These are phyloP conservation scores for Melanogaster broomeanus DNA, from an alignment of 768 basidiomycete genomes.

Conservation along the genomic window DNA sequence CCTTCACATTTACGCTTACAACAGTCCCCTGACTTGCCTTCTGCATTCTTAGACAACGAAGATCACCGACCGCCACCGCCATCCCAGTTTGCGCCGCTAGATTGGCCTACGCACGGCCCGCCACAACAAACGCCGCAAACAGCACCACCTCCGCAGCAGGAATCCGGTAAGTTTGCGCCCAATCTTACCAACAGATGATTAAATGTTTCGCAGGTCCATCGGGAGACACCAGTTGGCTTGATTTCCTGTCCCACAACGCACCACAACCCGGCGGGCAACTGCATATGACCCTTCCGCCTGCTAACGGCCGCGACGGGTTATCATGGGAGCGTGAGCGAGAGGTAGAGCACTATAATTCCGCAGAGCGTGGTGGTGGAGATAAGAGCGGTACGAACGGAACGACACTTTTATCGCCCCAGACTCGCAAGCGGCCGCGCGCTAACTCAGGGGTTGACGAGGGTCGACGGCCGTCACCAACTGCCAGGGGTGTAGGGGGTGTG, in stretches of 20 bases:
- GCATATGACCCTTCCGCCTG: conserved; percentile 30
- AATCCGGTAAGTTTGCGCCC: conserved; percentile 17
- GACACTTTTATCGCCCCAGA: conserved; percentile 19
- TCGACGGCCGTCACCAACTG: conserved; percentile 21
- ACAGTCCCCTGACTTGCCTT: conserved; percentile 29
- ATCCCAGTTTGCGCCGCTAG: conserved; percentile 26
- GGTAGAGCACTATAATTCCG: conserved; percentile 29
- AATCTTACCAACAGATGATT: not conserved
- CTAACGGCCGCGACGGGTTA: conserved; percentile 25
- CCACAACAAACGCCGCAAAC: conserved; percentile 20
- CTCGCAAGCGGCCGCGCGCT: conserved; percentile 32
- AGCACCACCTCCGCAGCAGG: conserved; percentile 22
- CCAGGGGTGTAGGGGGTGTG: conserved; percentile 13
- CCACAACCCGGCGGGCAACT: conserved; percentile 26
- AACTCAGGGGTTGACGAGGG: conserved; percentile 18
- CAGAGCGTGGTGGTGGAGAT: conserved; percentile 27
- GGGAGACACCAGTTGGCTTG: conserved; percentile 34
- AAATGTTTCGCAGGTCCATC: conserved; percentile 20
- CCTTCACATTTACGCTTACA: conserved; percentile 22
- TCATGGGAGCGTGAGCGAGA: conserved; percentile 35
- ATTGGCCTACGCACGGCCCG: conserved; percentile 35
- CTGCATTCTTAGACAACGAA: conserved; percentile 28
- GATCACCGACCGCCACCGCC: conserved; percentile 28
- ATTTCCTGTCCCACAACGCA: conserved; percentile 31
- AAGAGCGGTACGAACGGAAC: conserved; percentile 20